A percentile compares a stretch with the other conserved stretches of the same genome.
These are phyloP conservation scores for Arthrobotrys iridis DNA, from an alignment of 2,329 filamentous ascomycete genomes.

Conservation along the genomic window DNA sequence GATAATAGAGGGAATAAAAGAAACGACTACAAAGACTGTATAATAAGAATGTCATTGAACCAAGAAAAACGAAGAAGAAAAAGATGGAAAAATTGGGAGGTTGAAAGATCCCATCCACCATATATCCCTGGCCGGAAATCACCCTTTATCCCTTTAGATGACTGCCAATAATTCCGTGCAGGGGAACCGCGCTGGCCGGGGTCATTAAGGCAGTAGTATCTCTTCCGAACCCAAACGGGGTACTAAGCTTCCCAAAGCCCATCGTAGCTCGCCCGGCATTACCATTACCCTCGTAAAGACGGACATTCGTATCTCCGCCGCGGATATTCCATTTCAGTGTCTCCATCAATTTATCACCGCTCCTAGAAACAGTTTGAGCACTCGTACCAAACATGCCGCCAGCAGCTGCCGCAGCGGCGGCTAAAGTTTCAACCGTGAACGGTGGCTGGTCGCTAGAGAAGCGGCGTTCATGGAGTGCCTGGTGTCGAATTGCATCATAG, in stretches of 20 bases:
- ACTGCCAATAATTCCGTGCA: background rate
- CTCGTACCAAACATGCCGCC: background rate
- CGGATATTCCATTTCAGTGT: constrained; percentile 40
- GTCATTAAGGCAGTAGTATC: background rate
- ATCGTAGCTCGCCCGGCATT: background rate
- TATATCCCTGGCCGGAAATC: too few relatives aligned
- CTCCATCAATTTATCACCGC: constrained; percentile 28
- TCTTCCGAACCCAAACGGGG: background rate
- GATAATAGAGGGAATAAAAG: too few relatives aligned
- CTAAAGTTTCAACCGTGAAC: background rate
- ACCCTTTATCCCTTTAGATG: background rate
- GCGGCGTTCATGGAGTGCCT: constrained; percentile 32
- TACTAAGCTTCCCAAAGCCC: background rate
- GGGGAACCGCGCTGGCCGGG: background rate
- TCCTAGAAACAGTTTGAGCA: background rate
- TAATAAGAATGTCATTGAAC: too few relatives aligned
- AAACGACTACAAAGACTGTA: too few relatives aligned
- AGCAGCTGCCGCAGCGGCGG: too few relatives aligned
- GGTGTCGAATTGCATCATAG: constrained; percentile 19
- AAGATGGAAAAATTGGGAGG: background rate
- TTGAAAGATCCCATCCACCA: too few relatives aligned
- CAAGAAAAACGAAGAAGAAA: background rate
- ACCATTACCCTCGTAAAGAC: background rate
- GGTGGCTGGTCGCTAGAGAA: constrained; percentile 11
- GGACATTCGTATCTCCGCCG: constrained; percentile 28